Evolutionary conservation across 768 basidiomycete genomes (phyloP), one percentile per base, ranked within the genome.

Genomic region (Kondoa subrosea): DNA sequence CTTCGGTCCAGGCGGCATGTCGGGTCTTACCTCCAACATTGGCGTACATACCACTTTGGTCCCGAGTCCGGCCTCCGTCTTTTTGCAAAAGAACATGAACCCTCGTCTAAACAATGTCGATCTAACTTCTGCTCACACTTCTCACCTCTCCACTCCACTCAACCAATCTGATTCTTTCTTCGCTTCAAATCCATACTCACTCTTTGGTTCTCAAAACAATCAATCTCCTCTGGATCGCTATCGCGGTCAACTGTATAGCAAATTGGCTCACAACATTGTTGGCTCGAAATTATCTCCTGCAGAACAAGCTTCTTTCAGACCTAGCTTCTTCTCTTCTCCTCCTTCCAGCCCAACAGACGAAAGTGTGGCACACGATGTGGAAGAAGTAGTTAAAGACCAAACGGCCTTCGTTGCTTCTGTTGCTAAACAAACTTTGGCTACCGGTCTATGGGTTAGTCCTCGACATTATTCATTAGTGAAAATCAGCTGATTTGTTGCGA

Each of bases 191-290:
- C 73, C 74, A 4, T 74, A 66, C 71, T 66, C 67, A 58, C 66
- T 74, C 12, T 40, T 63, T 25, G 67, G 67, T 26, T 29, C 34
- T 3, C 60, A 60, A 50, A 61, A 40, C 29, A n/a, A 65, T n/a
- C 68, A 67, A 56, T 50, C 40, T 50, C 40, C 8, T 50, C 27
- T 63, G n/a, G 61, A 63, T 33, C 70, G 70, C 21, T 71, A 73
- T 65, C 70, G 74, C 27, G 69, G 66, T 29, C 70, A 72, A 57
- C 68, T 75, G 34, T 75, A 74, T 70, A 68, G 71, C 34, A 73
- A 73, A 50, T 63, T 75, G 34, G 73, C 74, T 0, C 62, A 74
- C 70, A 75, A 74, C 71, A 61, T 72, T 0, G 12, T 3, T 12
- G 15, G 33, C 3, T 16, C 16, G 26, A 63, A 63, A 33, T 50